Base-by-base conservation (phyloP, 129 eudicot genomes). In the Artemisia annua region DNA sequence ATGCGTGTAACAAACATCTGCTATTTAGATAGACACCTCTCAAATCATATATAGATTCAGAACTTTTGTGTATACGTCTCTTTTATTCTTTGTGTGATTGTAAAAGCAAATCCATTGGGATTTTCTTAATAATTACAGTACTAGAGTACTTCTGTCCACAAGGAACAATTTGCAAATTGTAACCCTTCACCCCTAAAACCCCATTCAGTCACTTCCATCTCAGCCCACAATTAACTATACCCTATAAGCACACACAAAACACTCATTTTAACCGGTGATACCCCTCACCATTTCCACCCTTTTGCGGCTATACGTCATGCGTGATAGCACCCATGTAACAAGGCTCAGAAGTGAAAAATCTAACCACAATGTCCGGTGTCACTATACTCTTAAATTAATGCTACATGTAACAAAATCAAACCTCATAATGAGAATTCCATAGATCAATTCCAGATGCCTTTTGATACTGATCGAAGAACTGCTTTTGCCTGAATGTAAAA, bases 391-490 rank as follows among this genome's bases (percentile, higher is more conserved):
- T 39, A 39, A 6, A 39, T 1, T 39, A 39, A 39, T 39, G 10
- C 46, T 39, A 39, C 46, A 39, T 14, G 3, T 19, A 17, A 7
- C 11, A 35, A 11, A 39, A 3, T 3, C 10, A 1, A 63, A 84
- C 88, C 88, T 81, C 83, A 66, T 81, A 84, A 44, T 89, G 87
- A 7, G 92, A 77, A 76, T 58, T 72, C 96, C 96, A 87, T 5
- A 89, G 85, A 78, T 89, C 96, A 66, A 78, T 78, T 50, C 86
- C 85, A 48, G 80, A 14, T 15, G 78, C 57, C 78, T 82, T 84
- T 79, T 87, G 92, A 64, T 89, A 89, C 83, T 59, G 80, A 76
- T 89, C 96, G 65, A 84, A 78, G 68, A 89, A 58, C 74, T 84
- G 83, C 77, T 89, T 89, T 24, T 90, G 87, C 82, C 96, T 89